phyloP scores from a whole-genome alignment of 371 early-diverging fungal species.

The Coemansia sp. region DNA sequence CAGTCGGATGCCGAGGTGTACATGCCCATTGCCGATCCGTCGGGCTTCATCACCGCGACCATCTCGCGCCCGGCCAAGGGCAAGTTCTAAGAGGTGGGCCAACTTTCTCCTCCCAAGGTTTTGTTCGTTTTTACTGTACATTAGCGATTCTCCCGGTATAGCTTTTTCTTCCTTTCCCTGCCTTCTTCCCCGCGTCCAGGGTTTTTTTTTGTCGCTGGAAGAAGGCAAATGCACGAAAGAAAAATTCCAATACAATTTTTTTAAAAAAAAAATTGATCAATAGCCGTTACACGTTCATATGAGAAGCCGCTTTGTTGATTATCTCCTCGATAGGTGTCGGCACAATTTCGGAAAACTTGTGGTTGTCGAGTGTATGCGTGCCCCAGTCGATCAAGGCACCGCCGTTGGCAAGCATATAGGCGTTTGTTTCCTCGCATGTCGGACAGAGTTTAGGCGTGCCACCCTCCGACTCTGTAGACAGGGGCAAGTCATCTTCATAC shows the following conservation, averaged over 20 bases:
- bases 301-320: neutral
- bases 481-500: neutral
- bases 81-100: constrained; percentile 5
- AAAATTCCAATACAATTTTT: constrained; percentile 7
- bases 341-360: neutral
- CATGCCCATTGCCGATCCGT: constrained; percentile 75
- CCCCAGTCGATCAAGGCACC: neutral
- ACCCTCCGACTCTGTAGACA: neutral
- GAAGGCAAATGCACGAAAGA: constrained; percentile 20
- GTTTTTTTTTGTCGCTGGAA: too few relatives aligned
- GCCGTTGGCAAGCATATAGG: neutral
- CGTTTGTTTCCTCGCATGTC: neutral
- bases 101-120: constrained; percentile 6
- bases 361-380: neutral
- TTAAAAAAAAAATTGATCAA: neutral
- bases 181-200: neutral
- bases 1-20: constrained; percentile 57
- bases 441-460: neutral
- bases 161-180: constrained; percentile 27
- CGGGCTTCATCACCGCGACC: constrained; percentile 72
- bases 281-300: neutral
- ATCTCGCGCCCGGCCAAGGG: constrained; percentile 57
- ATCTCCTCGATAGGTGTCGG: neutral
- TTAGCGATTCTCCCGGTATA: constrained; percentile 10
- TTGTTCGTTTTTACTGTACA: constrained; percentile 22